phyloP scores from a whole-genome alignment of 2,329 filamentous ascomycete species.

The Scytalidium sp. region DNA sequence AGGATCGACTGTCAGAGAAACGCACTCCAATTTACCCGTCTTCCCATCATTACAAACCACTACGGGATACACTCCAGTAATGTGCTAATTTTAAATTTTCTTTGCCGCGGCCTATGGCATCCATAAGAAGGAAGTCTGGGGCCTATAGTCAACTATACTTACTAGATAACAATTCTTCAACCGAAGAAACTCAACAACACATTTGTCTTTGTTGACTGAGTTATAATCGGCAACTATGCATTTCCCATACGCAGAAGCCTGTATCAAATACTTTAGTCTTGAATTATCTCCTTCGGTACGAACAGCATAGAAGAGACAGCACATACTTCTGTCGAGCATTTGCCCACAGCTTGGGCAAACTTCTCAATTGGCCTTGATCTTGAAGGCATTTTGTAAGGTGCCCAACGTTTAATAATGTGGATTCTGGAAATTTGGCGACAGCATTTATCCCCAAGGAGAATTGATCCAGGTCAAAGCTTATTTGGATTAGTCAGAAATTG shows the following conservation, averaged over 20 bases:
- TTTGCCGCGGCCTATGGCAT: constrained; percentile 46
- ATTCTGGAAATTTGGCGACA: no score
- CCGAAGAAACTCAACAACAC: constrained; percentile 76
- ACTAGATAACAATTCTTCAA: constrained; percentile 89
- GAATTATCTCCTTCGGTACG: not conserved
- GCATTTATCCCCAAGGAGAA: no score
- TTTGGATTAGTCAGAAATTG: not conserved
- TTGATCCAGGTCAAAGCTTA: no score
- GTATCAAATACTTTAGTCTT: not conserved
- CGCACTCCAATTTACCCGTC: no score
- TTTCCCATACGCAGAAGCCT: constrained; percentile 87
- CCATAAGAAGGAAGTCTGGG: constrained; percentile 9
- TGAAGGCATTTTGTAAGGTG: constrained; percentile 23
- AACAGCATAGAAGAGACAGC: constrained; percentile 1
- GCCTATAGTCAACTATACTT: constrained; percentile 27
- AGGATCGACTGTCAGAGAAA: no score
- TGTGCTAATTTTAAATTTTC: constrained; percentile 33
- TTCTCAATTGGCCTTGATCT: constrained; percentile 64
- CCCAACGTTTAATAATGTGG: not conserved
- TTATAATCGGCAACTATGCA: constrained; percentile 91
- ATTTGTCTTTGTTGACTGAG: constrained; percentile 87
- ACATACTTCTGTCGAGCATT: constrained; percentile 63
- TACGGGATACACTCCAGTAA: not conserved
- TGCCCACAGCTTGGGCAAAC: constrained; percentile 61
- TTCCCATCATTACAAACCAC: not conserved